Evolutionary conservation across 2,329 filamentous ascomycete species (phyloP), one percentile per base, ranked within the genome.

Genomic region (Fusarium nisikadoi): DNA sequence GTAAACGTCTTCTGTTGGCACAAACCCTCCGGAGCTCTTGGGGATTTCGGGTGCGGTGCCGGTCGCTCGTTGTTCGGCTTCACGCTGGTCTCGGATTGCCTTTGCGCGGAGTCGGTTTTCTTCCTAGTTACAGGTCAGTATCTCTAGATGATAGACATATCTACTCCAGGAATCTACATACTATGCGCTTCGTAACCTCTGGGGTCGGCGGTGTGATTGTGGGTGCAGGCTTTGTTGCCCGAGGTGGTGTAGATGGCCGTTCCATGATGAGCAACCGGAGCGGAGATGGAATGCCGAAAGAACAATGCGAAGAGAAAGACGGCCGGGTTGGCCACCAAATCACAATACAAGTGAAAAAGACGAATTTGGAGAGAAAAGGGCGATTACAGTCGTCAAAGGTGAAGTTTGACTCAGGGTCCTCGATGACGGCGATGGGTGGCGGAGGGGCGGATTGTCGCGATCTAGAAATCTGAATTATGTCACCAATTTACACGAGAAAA

Each of bases 61-160:
- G 54, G 84, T 76, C 67, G 85, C 81, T 77, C 84, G 85, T 68
- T 85, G 82, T 65, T 91, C 89, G 38, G 91, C 90, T 77, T 94
- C 90, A 65, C 88, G 88, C 77, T 92, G 91, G 74, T 93, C 90
- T 64, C 93, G 92, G 23, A 95, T 86, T 5, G 94, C 95, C 86
- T 98, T 98, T 61, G 96, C 94, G 82, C 91, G 93, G 35, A 98
- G 88, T 25, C 95, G 90, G 76, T 91, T 95, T 80, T 95, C 91
- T 89, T 98, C 95, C 93, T 96, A 65, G 7, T 31, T 42, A 16
- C 23, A 8, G 5, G 33, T 62, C 17, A 71, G 35, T 4, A n/a
- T 31, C 16, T 19, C 5, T 41, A 7, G 8, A 41, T 4, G 31
- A n/a, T 12, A 45, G 0, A 10, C 4, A 3, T 4, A 3, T 20